Base-by-base conservation (phyloP, 805 yeast species). In the Schizosaccharomyces japonicus region DNA sequence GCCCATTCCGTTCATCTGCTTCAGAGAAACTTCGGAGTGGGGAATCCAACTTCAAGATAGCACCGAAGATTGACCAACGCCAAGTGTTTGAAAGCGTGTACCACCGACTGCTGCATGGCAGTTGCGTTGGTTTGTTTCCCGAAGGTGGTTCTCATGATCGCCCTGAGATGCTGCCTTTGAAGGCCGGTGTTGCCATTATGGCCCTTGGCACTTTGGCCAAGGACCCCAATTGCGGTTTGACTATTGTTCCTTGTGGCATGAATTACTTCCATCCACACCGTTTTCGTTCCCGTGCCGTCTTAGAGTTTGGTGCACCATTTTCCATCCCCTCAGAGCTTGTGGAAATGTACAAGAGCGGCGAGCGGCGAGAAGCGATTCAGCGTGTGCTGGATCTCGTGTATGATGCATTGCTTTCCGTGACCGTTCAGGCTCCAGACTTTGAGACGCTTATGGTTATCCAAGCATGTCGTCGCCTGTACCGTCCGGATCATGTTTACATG, bases 61-160 rank as follows among this genome's bases (percentile, higher is more conserved):
- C 95, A 1, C 76, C 71, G 49, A 80, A 80, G 55, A 79, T 90
- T 49, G 84, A 90, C 61, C 95, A 90, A 62, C 71, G 81, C 15
- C 66, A 68, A 42, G 94, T 90, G 49, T 90, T 83, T 61, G 72
- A 79, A 48, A 69, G 71, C 52, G 96, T 90, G 2, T 90, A 85
- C 60, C 73, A 77, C 46, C 94, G 83, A 60, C 68, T 90, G 52
- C 71, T 81, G 17, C 70, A 73, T 50, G 84, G 90, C 39, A 74
- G 80, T 49, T 81, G 92, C 52, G 63, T 90, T 31, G 96, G 96
- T 8, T 81, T 90, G 42, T 90, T 84, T 65, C 95, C 98, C 6
- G 98, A 90, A 66, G 98, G 98, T 50, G 98, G 98, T 1, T 83
- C 95, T 10, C 98, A 87, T 57, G 98, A 87, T 60, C 70, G 98